Conservation (phyloP, 805 yeast species). For the Saccharomycopsis capsularis region DNA sequence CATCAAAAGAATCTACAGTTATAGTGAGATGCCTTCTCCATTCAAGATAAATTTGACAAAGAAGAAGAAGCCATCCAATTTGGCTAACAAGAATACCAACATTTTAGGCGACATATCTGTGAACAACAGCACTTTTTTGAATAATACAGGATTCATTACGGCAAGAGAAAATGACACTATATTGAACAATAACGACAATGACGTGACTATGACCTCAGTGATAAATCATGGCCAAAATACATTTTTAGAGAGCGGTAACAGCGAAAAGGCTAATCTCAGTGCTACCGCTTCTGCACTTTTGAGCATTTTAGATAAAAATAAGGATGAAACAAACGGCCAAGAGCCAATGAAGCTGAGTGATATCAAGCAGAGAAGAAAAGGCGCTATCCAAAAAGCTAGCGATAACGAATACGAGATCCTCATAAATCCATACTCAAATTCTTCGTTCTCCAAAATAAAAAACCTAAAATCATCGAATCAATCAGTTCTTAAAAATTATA, state of each 20-base stretch:
- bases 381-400: neutral
- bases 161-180: neutral
- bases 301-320: constrained; percentile 9
- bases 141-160: neutral
- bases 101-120: neutral
- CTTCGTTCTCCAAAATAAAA: neutral
- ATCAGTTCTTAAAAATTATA: neutral
- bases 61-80: neutral
- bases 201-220: no score
- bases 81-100: neutral
- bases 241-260: no score
- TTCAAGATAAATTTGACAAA: constrained; percentile 5
- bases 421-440: constrained; percentile 12
- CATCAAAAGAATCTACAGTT: constrained; percentile 7
- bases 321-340: neutral
- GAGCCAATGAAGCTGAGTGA: no score
- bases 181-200: neutral
- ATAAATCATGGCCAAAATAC: no score
- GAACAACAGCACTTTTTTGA: neutral
- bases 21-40: constrained; percentile 14
- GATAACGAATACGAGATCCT: constrained; percentile 12
- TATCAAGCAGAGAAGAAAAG: neutral
- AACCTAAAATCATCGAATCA: neutral
- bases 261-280: constrained; percentile 5
- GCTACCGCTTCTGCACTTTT: constrained; percentile 15